phyloP scores from a whole-genome alignment of 768 basidiomycete species.

The Naganishia friedmannii region DNA sequence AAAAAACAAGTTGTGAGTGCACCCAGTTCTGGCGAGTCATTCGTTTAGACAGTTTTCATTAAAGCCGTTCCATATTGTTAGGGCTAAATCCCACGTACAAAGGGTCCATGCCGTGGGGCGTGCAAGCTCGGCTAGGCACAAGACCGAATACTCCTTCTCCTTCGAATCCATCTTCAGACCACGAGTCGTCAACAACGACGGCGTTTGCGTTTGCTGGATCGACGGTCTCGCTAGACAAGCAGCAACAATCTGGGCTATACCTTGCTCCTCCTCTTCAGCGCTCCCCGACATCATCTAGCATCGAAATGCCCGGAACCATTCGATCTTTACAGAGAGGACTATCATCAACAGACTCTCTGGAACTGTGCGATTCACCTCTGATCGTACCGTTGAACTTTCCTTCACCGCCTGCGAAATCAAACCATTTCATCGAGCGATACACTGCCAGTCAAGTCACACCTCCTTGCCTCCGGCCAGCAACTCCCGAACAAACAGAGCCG shows the following conservation, averaged over 20 bases:
- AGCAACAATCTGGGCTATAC: not conserved
- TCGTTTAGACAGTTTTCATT: not conserved
- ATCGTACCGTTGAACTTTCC: conserved; percentile 8
- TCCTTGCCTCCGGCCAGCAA: not conserved
- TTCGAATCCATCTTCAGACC: not conserved
- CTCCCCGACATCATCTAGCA: not conserved
- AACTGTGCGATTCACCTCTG: not conserved
- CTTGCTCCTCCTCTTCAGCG: conserved; percentile 4
- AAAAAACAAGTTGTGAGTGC: conserved; percentile 1
- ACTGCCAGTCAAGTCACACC: conserved; percentile 5
- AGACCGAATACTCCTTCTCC: conserved; percentile 3
- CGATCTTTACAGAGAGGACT: not conserved
- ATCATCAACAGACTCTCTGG: not conserved
- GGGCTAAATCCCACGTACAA: not conserved
- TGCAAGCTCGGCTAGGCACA: conserved; percentile 16
- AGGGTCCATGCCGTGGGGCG: conserved; percentile 18
- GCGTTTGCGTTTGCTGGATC: not conserved
- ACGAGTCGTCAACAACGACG: conserved; percentile 1
- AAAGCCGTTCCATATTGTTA: not conserved
- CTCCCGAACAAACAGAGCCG: not conserved
- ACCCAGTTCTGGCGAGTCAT: not conserved
- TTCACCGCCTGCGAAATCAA: conserved; percentile 3
- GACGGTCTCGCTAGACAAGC: conserved; percentile 1
- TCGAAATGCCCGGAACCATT: not conserved
- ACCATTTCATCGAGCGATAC: not conserved